A percentile compares a stretch with the other conserved stretches of the same genome.
Conservation (phyloP, 1,284 basidiomycete genomes). For the Sporisorium exsertum region DNA sequence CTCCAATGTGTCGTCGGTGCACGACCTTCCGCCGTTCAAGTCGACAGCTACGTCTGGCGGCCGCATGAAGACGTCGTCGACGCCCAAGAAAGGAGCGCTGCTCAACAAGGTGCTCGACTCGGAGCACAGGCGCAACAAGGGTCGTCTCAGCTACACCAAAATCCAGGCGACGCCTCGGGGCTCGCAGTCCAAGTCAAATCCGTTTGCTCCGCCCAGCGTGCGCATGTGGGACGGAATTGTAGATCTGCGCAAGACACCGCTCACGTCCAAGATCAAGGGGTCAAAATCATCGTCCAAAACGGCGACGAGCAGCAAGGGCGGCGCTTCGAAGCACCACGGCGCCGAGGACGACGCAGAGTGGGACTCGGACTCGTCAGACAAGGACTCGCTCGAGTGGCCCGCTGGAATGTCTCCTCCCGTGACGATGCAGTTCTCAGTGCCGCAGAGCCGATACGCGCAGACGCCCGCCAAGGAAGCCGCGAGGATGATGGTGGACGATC, state of each 20-base stretch:
- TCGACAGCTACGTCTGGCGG: constrained; percentile 15
- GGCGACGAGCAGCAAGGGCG: constrained; percentile 70
- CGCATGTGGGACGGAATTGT: constrained; percentile 79
- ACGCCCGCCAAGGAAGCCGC: constrained; percentile 71
- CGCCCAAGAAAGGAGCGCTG: constrained; percentile 49
- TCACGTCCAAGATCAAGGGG: constrained; percentile 58
- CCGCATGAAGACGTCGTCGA: constrained; percentile 49
- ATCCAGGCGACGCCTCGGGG: constrained; percentile 52
- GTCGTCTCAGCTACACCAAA: constrained; percentile 46
- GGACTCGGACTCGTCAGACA: constrained; percentile 67
- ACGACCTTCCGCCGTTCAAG: constrained; percentile 38
- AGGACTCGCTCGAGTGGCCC: constrained; percentile 71
- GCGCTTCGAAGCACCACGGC: constrained; percentile 66
- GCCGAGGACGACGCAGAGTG: constrained; percentile 56
- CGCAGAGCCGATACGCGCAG: constrained; percentile 76
- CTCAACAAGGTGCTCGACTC: constrained; percentile 57
- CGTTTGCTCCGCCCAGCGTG: constrained; percentile 55
- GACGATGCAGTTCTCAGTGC: constrained; percentile 84
- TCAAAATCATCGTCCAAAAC: constrained; percentile 50
- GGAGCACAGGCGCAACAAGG: constrained; percentile 54
- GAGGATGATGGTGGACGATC: constrained; percentile 63
- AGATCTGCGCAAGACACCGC: constrained; percentile 77
- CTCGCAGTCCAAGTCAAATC: constrained; percentile 53
- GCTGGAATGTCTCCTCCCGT: constrained; percentile 85
- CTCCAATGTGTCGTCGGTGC: constrained; percentile 35